Base-by-base conservation (phyloP, 2,329 filamentous ascomycete genomes). In the Chrysoporthe cubensis region DNA sequence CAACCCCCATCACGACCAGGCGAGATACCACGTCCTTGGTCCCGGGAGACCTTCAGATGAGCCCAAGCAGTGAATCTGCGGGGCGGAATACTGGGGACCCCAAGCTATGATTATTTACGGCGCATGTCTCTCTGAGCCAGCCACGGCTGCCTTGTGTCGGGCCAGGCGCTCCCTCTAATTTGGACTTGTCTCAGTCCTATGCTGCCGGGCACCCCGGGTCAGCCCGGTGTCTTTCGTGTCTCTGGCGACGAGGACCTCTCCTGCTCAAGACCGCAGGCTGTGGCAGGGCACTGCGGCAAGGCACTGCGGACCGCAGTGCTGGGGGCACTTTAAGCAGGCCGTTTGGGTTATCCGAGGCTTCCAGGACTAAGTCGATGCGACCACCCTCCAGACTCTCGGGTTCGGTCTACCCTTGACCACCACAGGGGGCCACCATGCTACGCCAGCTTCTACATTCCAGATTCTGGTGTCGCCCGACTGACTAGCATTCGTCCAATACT, bases 391-490 rank as follows among this genome's bases (percentile, higher is more conserved):
- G 13, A 7, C 44, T n/a, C 44, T 46, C 44, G 44, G 44, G 18
- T 14, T 46, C 44, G 44, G 14, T 26, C 16, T 48, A 7, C 26
- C 21, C n/a, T n/a, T 16, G 14, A 8, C 46, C 48, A 52, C 48
- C 54, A 46, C 44, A 40, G 34, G 54, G 54, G 34, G 32, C 34
- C 32, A 57, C 54, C 54, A n/a, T 57, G 54, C 54, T 57, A 26
- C 13, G 4, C 34, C 18, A 54, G 18, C 8, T n/a, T 48, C 14
- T 46, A 46, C 46, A n/a, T 48, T 18, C 50, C 50, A 14, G 1
- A 54, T 54, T 34, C 21, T 54, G 26, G 50, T 4, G 50, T 54
- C 26, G 50, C 50, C 50, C 50, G 50, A 54, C 3, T 54, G 50
- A 21, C 32, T 54, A 40, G 13, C 21, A 57, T 5, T 21, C 6